A percentile compares a stretch with the other conserved stretches of the same genome.
Conservation (phyloP, 2,329 filamentous ascomycete genomes). For the Colletotrichum sp. region DNA sequence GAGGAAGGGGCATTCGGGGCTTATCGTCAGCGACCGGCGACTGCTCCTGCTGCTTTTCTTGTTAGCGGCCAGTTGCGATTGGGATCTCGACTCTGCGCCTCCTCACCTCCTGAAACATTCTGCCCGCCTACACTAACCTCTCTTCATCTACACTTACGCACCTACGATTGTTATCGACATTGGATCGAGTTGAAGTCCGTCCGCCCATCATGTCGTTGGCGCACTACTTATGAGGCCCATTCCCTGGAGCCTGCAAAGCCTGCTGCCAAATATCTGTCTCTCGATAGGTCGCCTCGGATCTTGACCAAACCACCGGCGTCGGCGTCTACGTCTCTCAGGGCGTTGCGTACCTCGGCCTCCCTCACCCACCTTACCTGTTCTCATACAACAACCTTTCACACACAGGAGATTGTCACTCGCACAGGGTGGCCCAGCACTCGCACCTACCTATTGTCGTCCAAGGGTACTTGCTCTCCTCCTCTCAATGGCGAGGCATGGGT, state of each 20-base stretch:
- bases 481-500: background rate
- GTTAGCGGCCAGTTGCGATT: background rate
- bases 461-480: background rate
- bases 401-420: background rate
- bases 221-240: background rate
- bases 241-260: background rate
- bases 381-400: background rate
- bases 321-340: background rate
- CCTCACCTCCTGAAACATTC: background rate
- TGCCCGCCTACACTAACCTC: background rate
- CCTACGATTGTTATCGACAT: background rate
- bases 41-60: background rate
- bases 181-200: background rate
- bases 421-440: background rate
- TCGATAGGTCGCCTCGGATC: constrained; percentile 5
- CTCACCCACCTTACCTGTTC: background rate
- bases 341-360: background rate
- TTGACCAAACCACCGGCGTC: background rate
- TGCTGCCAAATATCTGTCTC: background rate
- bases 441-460: background rate
- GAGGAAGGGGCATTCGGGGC: background rate
- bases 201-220: background rate
- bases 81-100: background rate
- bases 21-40: background rate
- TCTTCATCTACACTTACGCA: background rate